Percentiles rank a stretch among this genome's conserved stretches.
Evolutionary conservation across 331 rosid genomes (phyloP).

Genomic region (Dryas integrifolia): DNA sequence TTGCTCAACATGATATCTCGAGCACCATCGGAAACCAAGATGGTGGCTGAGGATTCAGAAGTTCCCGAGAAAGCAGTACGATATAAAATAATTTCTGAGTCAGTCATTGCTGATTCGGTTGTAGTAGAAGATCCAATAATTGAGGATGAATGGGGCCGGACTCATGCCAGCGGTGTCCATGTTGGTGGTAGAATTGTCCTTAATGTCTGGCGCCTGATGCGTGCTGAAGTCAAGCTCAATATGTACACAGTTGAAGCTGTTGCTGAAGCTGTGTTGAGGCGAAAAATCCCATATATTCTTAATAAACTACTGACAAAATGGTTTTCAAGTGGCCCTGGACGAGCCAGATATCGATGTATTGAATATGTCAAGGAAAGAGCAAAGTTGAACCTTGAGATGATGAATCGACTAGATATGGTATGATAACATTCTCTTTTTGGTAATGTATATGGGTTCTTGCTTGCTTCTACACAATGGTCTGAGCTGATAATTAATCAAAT

Average conservation of each 20-base stretch:
- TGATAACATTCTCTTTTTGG: slow-evolving; percentile 15
- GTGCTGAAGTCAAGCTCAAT: slow-evolving; percentile 84
- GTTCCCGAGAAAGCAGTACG: slow-evolving; percentile 39
- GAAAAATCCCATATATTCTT: slow-evolving; percentile 62
- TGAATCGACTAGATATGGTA: slow-evolving; percentile 89
- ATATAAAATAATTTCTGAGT: slow-evolving; percentile 44
- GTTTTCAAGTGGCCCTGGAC: slow-evolving; percentile 83
- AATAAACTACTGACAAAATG: slow-evolving; percentile 64
- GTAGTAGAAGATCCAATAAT: slow-evolving; percentile 57
- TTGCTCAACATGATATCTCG: slow-evolving; percentile 77
- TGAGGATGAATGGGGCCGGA: slow-evolving; percentile 98
- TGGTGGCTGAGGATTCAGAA: slow-evolving; percentile 43
- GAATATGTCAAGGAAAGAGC: slow-evolving; percentile 58
- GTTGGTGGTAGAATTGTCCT: slow-evolving; percentile 94
- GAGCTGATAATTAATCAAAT: background rate
- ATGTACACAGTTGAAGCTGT: slow-evolving; percentile 84
- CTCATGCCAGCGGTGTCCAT: slow-evolving; percentile 95
- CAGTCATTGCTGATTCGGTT: slow-evolving; percentile 43
- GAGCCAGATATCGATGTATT: slow-evolving; percentile 72
- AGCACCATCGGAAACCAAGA: slow-evolving; percentile 60
- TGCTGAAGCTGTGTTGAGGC: slow-evolving; percentile 81
- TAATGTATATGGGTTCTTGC: background rate
- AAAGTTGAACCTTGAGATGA: slow-evolving; percentile 75
- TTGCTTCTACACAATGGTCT: background rate
- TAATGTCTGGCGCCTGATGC: slow-evolving; percentile 84